Evolutionary conservation across 495 filamentous ascomycete genomes (phyloP).

Genomic region (Letharia columbiana): DNA sequence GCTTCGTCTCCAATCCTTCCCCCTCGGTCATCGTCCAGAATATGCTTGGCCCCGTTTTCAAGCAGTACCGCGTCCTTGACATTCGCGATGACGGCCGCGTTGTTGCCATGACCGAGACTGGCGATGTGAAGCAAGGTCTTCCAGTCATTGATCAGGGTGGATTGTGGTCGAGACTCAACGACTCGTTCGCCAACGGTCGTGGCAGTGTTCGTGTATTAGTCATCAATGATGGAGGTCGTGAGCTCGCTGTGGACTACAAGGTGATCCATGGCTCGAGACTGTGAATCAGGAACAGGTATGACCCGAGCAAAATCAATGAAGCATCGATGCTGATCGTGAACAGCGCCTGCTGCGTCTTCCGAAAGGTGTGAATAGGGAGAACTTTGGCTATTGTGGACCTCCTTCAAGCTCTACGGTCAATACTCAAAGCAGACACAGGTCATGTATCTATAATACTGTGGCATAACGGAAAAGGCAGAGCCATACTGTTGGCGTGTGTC

Average conservation of each 20-base stretch:
- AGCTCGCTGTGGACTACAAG: slow-evolving; percentile 98
- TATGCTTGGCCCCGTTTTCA: slow-evolving; percentile 99
- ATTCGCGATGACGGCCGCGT: slow-evolving; percentile 79
- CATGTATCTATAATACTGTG: not conserved
- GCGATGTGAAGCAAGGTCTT: slow-evolving; percentile 95
- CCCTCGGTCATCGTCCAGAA: slow-evolving; percentile 97
- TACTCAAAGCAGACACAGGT: not conserved
- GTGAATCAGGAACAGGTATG: slow-evolving; percentile 31
- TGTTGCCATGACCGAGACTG: slow-evolving; percentile 75
- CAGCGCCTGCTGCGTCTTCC: not conserved
- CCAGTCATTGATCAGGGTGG: slow-evolving; percentile 87
- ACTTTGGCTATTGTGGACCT: not conserved
- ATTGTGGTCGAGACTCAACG: slow-evolving; percentile 71
- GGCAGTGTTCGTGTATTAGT: slow-evolving; percentile 91
- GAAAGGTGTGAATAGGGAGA: not conserved
- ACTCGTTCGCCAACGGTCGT: slow-evolving; percentile 84
- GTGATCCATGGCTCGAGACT: slow-evolving; percentile 75
- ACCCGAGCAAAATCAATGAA: not conserved
- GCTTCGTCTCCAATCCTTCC: slow-evolving; percentile 91
- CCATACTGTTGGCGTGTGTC: slow-evolving; percentile 1
- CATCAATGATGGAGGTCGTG: slow-evolving; percentile 85
- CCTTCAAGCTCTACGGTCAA: slow-evolving; percentile 3
- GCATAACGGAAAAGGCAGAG: slow-evolving; percentile 1
- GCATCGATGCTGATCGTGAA: not conserved
- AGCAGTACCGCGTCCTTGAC: slow-evolving; percentile 99